phyloP scores from a whole-genome alignment of 805 yeast genomes.

The Monosporozyma yasuniensis region DNA sequence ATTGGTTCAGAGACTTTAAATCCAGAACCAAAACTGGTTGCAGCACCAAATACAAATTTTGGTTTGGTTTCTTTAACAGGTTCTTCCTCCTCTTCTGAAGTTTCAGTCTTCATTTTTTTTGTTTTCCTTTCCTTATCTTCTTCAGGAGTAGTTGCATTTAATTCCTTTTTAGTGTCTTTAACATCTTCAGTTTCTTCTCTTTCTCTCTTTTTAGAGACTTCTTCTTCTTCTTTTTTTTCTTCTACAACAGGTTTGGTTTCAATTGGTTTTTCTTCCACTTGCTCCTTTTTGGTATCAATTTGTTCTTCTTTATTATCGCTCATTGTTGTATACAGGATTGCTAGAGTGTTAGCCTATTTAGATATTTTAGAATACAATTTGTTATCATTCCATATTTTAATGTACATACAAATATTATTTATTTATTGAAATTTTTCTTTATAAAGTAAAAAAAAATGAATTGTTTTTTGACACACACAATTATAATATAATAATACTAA shows the following conservation, averaged over 20 bases:
- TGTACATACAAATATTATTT: background rate
- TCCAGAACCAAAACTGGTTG: conserved; percentile 40
- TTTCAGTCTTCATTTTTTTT: background rate
- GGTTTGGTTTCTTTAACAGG: conserved; percentile 22
- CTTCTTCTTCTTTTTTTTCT: background rate
- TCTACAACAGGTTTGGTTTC: conserved; percentile 1
- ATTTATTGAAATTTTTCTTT: background rate
- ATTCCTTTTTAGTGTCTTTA: conserved; percentile 2
- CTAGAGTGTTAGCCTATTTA: too few relatives aligned
- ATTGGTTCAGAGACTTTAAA: conserved; percentile 21
- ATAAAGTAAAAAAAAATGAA: background rate
- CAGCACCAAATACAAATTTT: conserved; percentile 48
- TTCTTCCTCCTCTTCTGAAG: conserved; percentile 2
- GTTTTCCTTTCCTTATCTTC: conserved; percentile 3
- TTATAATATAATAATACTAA: too few relatives aligned
- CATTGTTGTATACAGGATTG: background rate
- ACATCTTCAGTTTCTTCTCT: conserved; percentile 18
- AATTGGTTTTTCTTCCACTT: background rate
- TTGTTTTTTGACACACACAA: too few relatives aligned
- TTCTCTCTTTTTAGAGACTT: conserved; percentile 4
- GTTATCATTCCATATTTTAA: background rate
- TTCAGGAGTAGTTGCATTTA: background rate
- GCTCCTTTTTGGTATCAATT: background rate
- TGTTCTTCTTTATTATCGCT: background rate
- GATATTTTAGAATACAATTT: too few relatives aligned